Percentiles rank a stretch among this genome's conserved stretches.
Conservation (phyloP, 208 protist genomes). For the Acanthamoeba royreba region DNA sequence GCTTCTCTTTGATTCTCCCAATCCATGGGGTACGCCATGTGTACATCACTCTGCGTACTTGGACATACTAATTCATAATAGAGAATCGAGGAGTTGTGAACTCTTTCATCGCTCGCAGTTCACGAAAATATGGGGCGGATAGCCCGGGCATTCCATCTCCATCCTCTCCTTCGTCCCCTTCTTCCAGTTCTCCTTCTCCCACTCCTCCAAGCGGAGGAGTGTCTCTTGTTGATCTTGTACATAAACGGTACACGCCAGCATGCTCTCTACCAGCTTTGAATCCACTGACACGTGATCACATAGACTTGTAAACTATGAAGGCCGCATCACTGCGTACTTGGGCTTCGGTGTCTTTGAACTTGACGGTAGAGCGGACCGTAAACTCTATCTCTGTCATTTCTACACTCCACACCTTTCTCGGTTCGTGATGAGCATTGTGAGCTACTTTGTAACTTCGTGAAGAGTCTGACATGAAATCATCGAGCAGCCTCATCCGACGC, state of each 20-base stretch:
- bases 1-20: too few relatives aligned
- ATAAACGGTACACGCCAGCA: neutral
- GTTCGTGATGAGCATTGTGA: neutral
- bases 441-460: too few relatives aligned
- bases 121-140: too few relatives aligned
- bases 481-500: neutral
- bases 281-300: neutral
- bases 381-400: neutral
- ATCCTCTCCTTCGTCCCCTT: neutral
- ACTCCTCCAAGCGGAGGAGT: too few relatives aligned
- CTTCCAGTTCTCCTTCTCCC: neutral
- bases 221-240: neutral
- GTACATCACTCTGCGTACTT: too few relatives aligned
- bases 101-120: too few relatives aligned
- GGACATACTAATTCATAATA: too few relatives aligned
- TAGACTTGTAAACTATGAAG: neutral
- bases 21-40: too few relatives aligned
- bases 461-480: neutral
- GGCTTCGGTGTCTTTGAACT: neutral
- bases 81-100: too few relatives aligned
- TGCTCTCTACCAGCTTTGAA: too few relatives aligned
- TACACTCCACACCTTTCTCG: neutral
- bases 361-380: neutral
- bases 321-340: neutral
- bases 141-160: too few relatives aligned